phyloP scores from a whole-genome alignment of 2,329 filamentous ascomycete genomes.

The Penicillium sp. region DNA sequence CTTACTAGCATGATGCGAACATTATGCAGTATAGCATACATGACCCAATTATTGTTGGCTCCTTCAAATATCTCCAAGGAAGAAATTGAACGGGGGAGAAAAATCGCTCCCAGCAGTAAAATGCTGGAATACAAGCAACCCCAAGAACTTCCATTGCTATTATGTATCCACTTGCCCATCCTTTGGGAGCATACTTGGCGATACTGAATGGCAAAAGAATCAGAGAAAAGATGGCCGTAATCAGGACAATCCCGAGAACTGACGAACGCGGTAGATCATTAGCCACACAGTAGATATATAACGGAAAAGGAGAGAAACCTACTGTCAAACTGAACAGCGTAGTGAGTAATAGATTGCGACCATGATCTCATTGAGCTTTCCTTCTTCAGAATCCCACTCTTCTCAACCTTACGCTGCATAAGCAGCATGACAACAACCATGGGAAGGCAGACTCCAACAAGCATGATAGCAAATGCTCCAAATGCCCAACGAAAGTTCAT shows the following conservation, averaged over 20 bases:
- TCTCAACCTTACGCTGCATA: conserved; percentile 61
- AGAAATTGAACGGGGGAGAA: conserved; percentile 11
- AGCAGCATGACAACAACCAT: conserved; percentile 58
- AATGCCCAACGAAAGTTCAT: conserved; percentile 67
- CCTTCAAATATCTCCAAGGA: conserved; percentile 12
- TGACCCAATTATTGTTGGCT: conserved; percentile 14
- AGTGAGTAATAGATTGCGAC: conserved; percentile 23
- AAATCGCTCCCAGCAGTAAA: conserved; percentile 13
- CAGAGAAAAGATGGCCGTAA: conserved; percentile 3
- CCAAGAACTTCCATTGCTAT: conserved; percentile 15
- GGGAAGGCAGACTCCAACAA: conserved; percentile 52
- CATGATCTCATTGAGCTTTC: conserved; percentile 15
- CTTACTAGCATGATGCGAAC: conserved; percentile 11
- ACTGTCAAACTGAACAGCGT: conserved; percentile 29
- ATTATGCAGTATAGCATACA: conserved; percentile 12
- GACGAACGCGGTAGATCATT: neutral
- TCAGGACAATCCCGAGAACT: conserved; percentile 12
- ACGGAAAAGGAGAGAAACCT: neutral
- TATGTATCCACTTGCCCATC: conserved; percentile 10
- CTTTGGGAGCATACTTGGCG: conserved; percentile 1
- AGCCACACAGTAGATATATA: neutral
- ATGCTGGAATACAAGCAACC: conserved; percentile 8
- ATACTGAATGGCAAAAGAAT: conserved; percentile 2
- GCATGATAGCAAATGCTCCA: conserved; percentile 64
- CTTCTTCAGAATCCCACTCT: conserved; percentile 27